Evolutionary conservation across 352 stramenopile genomes (phyloP).

Genomic region (Aphanomyces cochlioides): DNA sequence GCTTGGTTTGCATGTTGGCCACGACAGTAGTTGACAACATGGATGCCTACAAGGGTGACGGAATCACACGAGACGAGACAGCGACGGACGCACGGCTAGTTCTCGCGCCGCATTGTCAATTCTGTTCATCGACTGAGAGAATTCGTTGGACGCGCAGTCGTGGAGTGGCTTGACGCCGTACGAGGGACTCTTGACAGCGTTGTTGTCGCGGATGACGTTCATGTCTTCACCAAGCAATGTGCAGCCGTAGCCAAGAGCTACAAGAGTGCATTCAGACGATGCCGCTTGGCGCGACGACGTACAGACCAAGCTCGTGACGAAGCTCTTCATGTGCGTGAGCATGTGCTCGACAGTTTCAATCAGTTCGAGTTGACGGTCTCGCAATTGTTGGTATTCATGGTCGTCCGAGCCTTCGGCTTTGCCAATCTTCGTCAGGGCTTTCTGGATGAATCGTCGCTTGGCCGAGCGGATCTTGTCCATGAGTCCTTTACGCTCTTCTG

Average conservation of each 20-base stretch:
- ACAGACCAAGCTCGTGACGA: constrained; percentile 41
- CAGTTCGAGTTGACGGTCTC: constrained; percentile 38
- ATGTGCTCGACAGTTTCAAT: constrained; percentile 34
- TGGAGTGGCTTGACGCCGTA: constrained; percentile 4
- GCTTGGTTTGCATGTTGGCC: constrained; percentile 40
- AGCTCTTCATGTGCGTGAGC: constrained; percentile 43
- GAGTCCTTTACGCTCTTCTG: constrained; percentile 13
- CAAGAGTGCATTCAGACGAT: neutral
- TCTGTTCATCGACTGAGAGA: constrained; percentile 32
- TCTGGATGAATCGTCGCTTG: constrained; percentile 47
- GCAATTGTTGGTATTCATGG: constrained; percentile 40
- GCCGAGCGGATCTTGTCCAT: constrained; percentile 40
- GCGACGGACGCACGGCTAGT: constrained; percentile 30
- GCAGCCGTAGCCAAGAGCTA: constrained; percentile 24
- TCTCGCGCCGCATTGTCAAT: constrained; percentile 34
- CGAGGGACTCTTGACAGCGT: neutral
- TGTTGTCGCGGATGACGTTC: constrained; percentile 1
- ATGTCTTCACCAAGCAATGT: constrained; percentile 7
- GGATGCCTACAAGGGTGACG: constrained; percentile 28
- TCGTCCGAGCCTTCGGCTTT: constrained; percentile 43
- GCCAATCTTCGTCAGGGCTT: constrained; percentile 45
- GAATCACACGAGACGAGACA: no score
- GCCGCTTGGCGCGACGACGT: neutral
- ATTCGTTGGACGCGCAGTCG: constrained; percentile 16
- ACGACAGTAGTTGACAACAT: constrained; percentile 38